Conservation (phyloP, 1,284 basidiomycete species). For the Apiotrichum domesticum region DNA sequence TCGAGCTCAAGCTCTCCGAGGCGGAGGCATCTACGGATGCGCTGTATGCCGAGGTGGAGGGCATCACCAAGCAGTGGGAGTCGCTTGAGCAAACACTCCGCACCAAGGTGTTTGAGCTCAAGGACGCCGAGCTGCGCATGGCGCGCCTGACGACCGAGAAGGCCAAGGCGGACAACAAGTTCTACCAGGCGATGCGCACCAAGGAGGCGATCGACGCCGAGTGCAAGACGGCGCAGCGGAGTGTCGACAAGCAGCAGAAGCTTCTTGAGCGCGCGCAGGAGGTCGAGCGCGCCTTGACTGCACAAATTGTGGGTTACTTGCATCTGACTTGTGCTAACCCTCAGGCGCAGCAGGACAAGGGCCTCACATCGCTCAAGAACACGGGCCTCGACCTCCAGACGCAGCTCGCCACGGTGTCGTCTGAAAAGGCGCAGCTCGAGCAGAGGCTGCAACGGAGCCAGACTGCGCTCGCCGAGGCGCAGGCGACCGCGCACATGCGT, state of each 20-base stretch:
- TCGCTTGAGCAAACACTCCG: slow-evolving; percentile 74
- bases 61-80: slow-evolving; percentile 80
- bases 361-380: slow-evolving; percentile 50
- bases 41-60: slow-evolving; percentile 78
- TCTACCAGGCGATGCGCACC: slow-evolving; percentile 80
- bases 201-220: slow-evolving; percentile 78
- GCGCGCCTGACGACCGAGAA: slow-evolving; percentile 62
- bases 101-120: slow-evolving; percentile 76
- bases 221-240: slow-evolving; percentile 60
- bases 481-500: slow-evolving; percentile 43
- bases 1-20: slow-evolving; percentile 51
- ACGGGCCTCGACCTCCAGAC: slow-evolving; percentile 44
- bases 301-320: slow-evolving; percentile 55
- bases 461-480: slow-evolving; percentile 47
- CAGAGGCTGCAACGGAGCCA: slow-evolving; percentile 32
- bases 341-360: slow-evolving; percentile 54
- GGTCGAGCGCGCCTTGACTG: slow-evolving; percentile 56
- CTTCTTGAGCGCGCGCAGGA: slow-evolving; percentile 66
- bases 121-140: slow-evolving; percentile 68
- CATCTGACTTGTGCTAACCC: not conserved
- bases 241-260: slow-evolving; percentile 71
- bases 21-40: slow-evolving; percentile 57
- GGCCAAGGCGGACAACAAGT: slow-evolving; percentile 94
- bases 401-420: slow-evolving; percentile 47
- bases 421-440: slow-evolving; percentile 38